Conservation (phyloP, 176 grass and related monocot species). For the Phyllostachys edulis region DNA sequence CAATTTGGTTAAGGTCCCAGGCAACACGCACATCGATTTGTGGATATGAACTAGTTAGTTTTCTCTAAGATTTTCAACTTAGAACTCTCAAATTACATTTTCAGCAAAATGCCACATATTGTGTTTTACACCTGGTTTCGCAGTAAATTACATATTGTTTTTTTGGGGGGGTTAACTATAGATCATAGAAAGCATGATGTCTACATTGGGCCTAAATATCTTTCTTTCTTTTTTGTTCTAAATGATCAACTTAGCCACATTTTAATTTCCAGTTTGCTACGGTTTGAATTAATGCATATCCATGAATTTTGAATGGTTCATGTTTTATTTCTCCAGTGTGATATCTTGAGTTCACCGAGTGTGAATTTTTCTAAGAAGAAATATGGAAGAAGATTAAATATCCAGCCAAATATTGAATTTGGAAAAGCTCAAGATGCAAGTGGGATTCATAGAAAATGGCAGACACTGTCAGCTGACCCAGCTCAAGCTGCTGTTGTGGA, state of each 20-base stretch:
- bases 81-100: neutral
- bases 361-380: constrained; percentile 20
- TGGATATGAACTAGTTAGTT: neutral
- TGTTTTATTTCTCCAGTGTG: constrained; percentile 36
- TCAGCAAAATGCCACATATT: neutral
- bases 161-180: neutral
- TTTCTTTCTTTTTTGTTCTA: neutral
- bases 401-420: neutral
- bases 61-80: neutral
- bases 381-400: constrained; percentile 28
- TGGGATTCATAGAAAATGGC: constrained; percentile 11
- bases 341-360: constrained; percentile 18
- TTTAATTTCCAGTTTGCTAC: neutral
- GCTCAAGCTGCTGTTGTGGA: constrained; percentile 39
- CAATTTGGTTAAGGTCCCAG: neutral
- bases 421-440: neutral
- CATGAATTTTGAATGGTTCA: neutral
- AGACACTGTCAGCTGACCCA: constrained; percentile 40
- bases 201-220: neutral
- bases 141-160: neutral
- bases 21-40: neutral
- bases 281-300: neutral
- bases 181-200: neutral
- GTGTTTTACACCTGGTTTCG: neutral
- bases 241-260: neutral